Evolutionary conservation across 2,329 filamentous ascomycete genomes (phyloP), one percentile per base, ranked within the genome.

Genomic region (Aspergillus sclerotialis): DNA sequence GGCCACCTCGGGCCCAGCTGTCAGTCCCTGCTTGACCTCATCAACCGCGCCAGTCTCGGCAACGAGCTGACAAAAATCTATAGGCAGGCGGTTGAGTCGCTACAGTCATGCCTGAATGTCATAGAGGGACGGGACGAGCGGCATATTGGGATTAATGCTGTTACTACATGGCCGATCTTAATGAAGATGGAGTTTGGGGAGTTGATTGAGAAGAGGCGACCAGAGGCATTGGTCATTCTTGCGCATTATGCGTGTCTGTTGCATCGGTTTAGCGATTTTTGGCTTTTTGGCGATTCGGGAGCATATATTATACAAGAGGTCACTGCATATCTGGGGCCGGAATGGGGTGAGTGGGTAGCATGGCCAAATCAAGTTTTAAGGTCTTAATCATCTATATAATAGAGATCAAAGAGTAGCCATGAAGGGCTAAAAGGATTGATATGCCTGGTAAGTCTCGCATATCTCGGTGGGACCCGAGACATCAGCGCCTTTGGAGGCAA

Each of bases 171-270:
- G 19, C 19, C 19, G 7, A 10, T 23, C 19, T 7, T 23, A 6
- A 23, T 23, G 7, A 6, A 6, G 19, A 6, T 10, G 7, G 7
- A 23, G 19, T 23, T 7, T 23, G 19, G 6, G 7, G 19, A 23
- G 7, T 23, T 23, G 19, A 6, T 23, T 7, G 19, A 6, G 7
- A 10, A 23, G 19, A n/a, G 56, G n/a, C 46, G 45, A 7, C 56
- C 58, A 0, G 60, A 65, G 36, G 59, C 63, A 4, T 43, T 67
- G 4, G 50, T 60, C 5, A 53, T 67, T 7, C 42, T 65, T 5
- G 59, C 61, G 5, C 53, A 64, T 36, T 66, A 58, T 36, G 60
- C 56, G 2, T 50, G 62, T 2, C 15, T 63, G 0, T 33, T 66
- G 12, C 57, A 67, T 41, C 39, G 42, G 2, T 49, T 46, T n/a